phyloP scores from a whole-genome alignment of 495 filamentous ascomycete species.

The Penicillium ochrochloron region DNA sequence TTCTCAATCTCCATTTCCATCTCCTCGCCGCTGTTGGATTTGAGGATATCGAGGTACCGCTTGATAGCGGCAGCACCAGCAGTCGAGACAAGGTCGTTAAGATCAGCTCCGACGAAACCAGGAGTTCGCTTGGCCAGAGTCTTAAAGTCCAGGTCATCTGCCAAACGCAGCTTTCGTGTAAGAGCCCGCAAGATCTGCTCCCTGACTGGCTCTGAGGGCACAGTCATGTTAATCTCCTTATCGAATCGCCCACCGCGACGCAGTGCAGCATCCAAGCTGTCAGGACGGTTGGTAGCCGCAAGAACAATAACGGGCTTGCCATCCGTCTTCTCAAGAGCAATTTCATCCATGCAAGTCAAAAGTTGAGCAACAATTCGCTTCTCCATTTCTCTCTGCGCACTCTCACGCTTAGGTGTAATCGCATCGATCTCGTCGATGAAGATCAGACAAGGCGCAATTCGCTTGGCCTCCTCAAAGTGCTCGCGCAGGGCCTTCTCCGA shows the following conservation, averaged over 20 bases:
- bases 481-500: constrained; percentile 94
- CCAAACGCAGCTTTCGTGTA: constrained; percentile 69
- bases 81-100: constrained; percentile 79
- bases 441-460: constrained; percentile 85
- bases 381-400: constrained; percentile 96
- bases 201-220: constrained; percentile 82
- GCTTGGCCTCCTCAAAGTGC: constrained; percentile 85
- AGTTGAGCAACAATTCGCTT: constrained; percentile 94
- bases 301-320: constrained; percentile 93
- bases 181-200: constrained; percentile 84
- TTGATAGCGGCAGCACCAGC: constrained; percentile 70
- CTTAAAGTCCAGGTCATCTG: constrained; percentile 75
- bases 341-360: constrained; percentile 84
- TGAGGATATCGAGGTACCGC: constrained; percentile 58
- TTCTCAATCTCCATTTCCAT: constrained; percentile 49
- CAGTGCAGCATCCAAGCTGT: constrained; percentile 85
- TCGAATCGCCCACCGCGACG: constrained; percentile 87
- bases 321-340: constrained; percentile 78
- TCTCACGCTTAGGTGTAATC: constrained; percentile 92
- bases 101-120: constrained; percentile 94
- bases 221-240: constrained; percentile 93
- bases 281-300: constrained; percentile 91
- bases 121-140: constrained; percentile 87
- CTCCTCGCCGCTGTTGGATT: constrained; percentile 53
- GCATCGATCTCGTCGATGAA: constrained; percentile 98